These are phyloP conservation scores for Eucalyptus erythrocorys DNA, from an alignment of 345 rosid genomes.

Conservation along the genomic window DNA sequence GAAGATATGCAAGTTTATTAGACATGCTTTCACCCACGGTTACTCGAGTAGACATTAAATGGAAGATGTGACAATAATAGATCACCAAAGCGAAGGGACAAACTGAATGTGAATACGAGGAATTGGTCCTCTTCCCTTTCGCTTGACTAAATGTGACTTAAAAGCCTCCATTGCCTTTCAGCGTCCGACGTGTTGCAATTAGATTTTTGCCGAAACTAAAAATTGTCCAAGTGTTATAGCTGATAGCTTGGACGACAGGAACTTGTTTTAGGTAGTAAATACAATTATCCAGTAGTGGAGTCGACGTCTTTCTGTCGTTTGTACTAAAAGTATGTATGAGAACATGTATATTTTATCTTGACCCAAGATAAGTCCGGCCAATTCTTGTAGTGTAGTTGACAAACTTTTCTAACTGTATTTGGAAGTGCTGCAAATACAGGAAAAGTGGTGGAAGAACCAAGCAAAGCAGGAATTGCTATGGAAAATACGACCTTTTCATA, in stretches of 20 bases:
- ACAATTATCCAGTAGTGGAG: neutral
- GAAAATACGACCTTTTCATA: neutral
- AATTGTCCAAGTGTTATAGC: neutral
- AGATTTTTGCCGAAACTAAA: neutral
- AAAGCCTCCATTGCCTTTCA: neutral
- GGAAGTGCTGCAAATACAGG: too few species aligned
- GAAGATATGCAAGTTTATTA: neutral
- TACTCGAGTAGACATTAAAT: neutral
- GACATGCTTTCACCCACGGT: neutral
- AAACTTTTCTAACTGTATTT: too few species aligned
- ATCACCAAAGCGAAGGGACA: neutral
- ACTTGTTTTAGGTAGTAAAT: neutral
- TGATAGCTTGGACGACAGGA: neutral
- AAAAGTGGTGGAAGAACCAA: too few species aligned
- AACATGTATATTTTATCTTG: too few species aligned
- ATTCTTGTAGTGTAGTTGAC: too few species aligned
- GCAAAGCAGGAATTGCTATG: too few species aligned
- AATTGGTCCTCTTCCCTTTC: neutral
- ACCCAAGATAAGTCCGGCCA: too few species aligned
- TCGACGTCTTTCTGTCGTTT: neutral
- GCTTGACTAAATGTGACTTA: neutral
- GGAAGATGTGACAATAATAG: neutral
- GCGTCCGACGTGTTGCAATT: neutral
- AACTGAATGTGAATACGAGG: neutral
- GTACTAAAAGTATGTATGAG: neutral